phyloP scores from a whole-genome alignment of 116 monocot genomes.

The Posidonia oceanica region DNA sequence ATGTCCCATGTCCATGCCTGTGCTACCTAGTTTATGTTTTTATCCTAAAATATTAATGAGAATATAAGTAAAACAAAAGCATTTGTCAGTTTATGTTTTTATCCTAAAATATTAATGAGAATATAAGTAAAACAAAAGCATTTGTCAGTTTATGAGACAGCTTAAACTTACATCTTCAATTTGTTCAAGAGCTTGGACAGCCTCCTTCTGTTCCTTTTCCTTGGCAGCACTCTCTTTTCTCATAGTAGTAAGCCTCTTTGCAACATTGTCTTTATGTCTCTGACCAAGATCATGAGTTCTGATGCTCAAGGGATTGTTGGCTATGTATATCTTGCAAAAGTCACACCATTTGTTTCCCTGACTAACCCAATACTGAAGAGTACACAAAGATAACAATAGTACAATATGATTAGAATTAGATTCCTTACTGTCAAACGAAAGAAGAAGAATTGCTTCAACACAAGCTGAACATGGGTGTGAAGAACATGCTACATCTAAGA shows the following conservation, averaged over 20 bases:
- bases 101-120: too few species aligned
- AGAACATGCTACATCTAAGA: too few species aligned
- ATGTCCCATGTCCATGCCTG: too few species aligned
- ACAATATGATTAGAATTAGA: neutral
- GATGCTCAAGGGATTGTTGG: conserved; percentile 82
- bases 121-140: too few species aligned
- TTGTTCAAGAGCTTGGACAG: conserved; percentile 66
- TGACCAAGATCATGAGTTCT: conserved; percentile 88
- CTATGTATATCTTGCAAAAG: conserved; percentile 91
- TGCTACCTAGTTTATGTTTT: too few species aligned
- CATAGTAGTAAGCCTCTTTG: conserved; percentile 70
- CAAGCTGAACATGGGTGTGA: neutral
- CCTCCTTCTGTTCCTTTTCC: conserved; percentile 79
- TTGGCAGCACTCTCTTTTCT: conserved; percentile 72
- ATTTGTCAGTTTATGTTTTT: too few species aligned
- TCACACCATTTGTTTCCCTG: conserved; percentile 99
- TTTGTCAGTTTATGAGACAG: too few species aligned
- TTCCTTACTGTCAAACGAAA: neutral
- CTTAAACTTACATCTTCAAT: conserved; percentile 64
- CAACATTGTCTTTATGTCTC: conserved; percentile 89
- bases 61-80: too few species aligned
- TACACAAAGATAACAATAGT: neutral
- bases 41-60: too few species aligned
- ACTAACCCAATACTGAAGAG: conserved; percentile 90
- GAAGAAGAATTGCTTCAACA: neutral